Conservation (phyloP, 2,329 filamentous ascomycete genomes). For the Fusarium sp. region DNA sequence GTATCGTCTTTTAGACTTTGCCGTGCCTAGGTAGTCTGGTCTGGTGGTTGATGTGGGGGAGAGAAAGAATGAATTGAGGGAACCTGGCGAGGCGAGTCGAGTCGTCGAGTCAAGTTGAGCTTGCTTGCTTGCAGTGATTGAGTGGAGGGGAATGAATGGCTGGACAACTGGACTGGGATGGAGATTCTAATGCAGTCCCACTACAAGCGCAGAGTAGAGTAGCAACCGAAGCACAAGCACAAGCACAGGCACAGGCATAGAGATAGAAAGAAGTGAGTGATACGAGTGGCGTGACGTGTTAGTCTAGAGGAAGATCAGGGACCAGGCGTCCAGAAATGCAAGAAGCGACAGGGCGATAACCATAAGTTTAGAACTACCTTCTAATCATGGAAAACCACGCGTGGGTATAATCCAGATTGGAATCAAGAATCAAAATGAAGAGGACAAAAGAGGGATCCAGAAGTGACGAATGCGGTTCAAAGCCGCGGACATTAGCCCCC, state of each 20-base stretch:
- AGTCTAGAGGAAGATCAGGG: constrained; percentile 1
- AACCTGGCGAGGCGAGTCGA: constrained; percentile 32
- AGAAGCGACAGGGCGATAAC: not conserved
- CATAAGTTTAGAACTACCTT: constrained; percentile 9
- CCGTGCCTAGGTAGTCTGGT: constrained; percentile 14
- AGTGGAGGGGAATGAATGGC: constrained; percentile 26
- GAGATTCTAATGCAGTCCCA: constrained; percentile 37
- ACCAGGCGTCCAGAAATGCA: constrained; percentile 7
- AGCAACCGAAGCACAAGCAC: constrained; percentile 4
- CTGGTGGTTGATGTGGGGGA: constrained; percentile 35
- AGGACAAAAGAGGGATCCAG: constrained; percentile 7
- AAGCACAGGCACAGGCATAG: constrained; percentile 21
- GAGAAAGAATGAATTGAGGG: constrained; percentile 34
- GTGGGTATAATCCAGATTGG: not conserved
- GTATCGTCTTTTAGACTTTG: constrained; percentile 28
- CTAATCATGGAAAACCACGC: not conserved
- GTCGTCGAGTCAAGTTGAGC: constrained; percentile 31
- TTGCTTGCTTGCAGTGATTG: not conserved
- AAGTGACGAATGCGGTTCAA: constrained; percentile 25
- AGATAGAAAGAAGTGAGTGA: constrained; percentile 20
- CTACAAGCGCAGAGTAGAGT: constrained; percentile 9
- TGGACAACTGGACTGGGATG: constrained; percentile 27
- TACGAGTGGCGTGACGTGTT: constrained; percentile 36
- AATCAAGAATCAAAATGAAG: constrained; percentile 1
- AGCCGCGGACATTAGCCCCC: constrained; percentile 4